Percentiles rank a stretch among this genome's conserved stretches.
Evolutionary conservation across 192 early-diverging fungal genomes (phyloP).

Genomic region (Thoreauomyces humboldtii): DNA sequence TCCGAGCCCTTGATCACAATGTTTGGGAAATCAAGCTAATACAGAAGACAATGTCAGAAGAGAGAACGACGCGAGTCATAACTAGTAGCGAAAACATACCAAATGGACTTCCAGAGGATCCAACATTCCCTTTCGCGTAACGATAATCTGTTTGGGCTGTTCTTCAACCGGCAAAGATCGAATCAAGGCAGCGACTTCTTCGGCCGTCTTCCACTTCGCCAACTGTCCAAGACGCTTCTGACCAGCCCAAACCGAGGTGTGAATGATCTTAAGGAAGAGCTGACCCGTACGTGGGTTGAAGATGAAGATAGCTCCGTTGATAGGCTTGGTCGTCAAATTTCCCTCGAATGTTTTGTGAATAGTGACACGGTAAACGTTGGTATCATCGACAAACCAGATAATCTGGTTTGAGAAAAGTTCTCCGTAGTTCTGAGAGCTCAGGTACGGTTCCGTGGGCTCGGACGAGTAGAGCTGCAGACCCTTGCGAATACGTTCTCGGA

Average conservation of each 20-base stretch:
- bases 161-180: slow-evolving; percentile 98
- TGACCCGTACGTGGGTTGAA: slow-evolving; percentile 99
- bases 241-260: slow-evolving; percentile 98
- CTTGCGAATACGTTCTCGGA: slow-evolving; percentile 98
- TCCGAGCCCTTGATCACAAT: slow-evolving; percentile 98
- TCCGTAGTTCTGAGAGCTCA: slow-evolving; percentile 84
- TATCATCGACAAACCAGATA: slow-evolving; percentile 99
- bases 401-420: slow-evolving; percentile 98
- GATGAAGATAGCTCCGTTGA: slow-evolving; percentile 99
- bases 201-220: slow-evolving; percentile 99
- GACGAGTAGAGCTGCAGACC: slow-evolving; percentile 97
- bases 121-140: slow-evolving; percentile 98
- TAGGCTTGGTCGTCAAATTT: slow-evolving; percentile 98
- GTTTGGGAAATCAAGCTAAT: slow-evolving; percentile 97
- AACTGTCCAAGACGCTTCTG: slow-evolving; percentile 99
- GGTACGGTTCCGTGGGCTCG: slow-evolving; percentile 96
- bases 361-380: slow-evolving; percentile 98
- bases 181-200: slow-evolving; percentile 99
- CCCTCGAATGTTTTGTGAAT: slow-evolving; percentile 99
- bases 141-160: slow-evolving; percentile 99
- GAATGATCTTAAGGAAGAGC: slow-evolving; percentile 98
- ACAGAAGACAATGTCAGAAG: background rate
- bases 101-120: slow-evolving; percentile 93
- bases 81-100: background rate
- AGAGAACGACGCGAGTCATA: background rate